Evolutionary conservation across 345 rosid species (phyloP), one percentile per base, ranked within the genome.

Genomic region (Eucalyptus decipiens): DNA sequence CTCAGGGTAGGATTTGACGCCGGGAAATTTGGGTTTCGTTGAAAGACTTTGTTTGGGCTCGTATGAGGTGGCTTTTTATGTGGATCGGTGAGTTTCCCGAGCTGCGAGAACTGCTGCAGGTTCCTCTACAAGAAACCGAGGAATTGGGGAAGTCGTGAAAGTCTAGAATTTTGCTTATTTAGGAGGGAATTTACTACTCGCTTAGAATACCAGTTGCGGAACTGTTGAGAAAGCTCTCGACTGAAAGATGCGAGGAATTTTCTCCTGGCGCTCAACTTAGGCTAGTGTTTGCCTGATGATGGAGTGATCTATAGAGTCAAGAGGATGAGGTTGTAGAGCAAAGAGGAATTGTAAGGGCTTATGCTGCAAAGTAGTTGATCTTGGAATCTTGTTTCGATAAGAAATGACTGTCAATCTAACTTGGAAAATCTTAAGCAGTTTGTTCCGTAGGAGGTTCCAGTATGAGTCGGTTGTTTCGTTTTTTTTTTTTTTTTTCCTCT

Each of bases 401-500:
- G 5, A 76, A 19, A 4, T 11, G 28, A 37, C 24, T 2, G 47
- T 76, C 47, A 40, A 76, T 76, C 85, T 76, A 23, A 76, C 47
- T 65, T 16, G 2, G 85, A 76, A 76, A 76, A 76, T 86, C 58
- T 86, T 86, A 58, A 52, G 67, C 62, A 32, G 62, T 34, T 85
- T 86, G 67, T 34, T 86, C 87, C 7, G 0, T 86, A 34, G 30
- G 56, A 58, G 24, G 16, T 86, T 37, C 62, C 28, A 7, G 45
- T 37, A 76, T 21, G 45, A 21, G 5, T 72, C 42, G 0, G 43
- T 40, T 37, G 26, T 76, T 37, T 37, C 23, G 6, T 19, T 21
- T 34, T 47, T 0, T 6, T 28, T 52, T 52, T 1, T 1, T 23
- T 56, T 34, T 19, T n/a, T n/a, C n/a, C n/a, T 21, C 11, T 19